Percentiles rank a stretch among this genome's conserved stretches.
Evolutionary conservation across 2,329 filamentous ascomycete genomes (phyloP).

Genomic region (Verticillium nubilum): DNA sequence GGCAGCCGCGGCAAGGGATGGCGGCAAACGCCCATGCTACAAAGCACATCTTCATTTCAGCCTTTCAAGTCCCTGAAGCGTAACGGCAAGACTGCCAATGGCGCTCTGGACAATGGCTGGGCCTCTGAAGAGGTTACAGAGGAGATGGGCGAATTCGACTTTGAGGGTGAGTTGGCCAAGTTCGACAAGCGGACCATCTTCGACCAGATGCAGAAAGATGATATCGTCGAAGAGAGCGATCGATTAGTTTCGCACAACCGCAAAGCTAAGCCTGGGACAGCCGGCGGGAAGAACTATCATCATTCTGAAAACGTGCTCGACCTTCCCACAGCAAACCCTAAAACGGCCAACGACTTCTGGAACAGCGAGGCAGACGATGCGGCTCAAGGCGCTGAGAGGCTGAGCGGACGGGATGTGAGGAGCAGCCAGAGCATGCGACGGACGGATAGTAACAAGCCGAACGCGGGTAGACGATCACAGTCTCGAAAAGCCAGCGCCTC

Average conservation of each 20-base stretch:
- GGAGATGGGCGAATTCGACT: conserved; percentile 92
- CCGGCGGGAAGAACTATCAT: conserved; percentile 84
- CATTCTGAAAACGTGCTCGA: conserved; percentile 89
- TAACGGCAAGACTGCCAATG: conserved; percentile 35
- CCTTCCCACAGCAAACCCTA: conserved; percentile 34
- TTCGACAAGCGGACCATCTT: conserved; percentile 94
- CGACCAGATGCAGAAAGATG: conserved; percentile 83
- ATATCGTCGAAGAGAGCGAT: conserved; percentile 81
- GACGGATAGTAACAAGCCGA: conserved; percentile 45
- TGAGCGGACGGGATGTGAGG: conserved; percentile 44
- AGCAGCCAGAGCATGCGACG: conserved; percentile 45
- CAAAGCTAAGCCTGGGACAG: conserved; percentile 60
- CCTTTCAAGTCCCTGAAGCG: conserved; percentile 58
- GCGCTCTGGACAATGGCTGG: conserved; percentile 69
- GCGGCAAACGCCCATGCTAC: conserved; percentile 54
- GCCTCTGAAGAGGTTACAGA: conserved; percentile 94
- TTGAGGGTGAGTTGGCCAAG: conserved; percentile 81
- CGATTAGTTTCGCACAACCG: conserved; percentile 90
- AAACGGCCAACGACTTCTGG: conserved; percentile 53
- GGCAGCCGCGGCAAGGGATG: conserved; percentile 44
- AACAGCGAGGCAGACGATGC: conserved; percentile 70
- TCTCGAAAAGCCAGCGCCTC: conserved; percentile 50
- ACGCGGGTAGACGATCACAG: conserved; percentile 43
- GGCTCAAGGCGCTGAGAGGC: conserved; percentile 37
- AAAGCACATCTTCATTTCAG: conserved; percentile 58